These are phyloP conservation scores for Monosporozyma unispora DNA, from an alignment of 805 yeast species.

Conservation along the genomic window DNA sequence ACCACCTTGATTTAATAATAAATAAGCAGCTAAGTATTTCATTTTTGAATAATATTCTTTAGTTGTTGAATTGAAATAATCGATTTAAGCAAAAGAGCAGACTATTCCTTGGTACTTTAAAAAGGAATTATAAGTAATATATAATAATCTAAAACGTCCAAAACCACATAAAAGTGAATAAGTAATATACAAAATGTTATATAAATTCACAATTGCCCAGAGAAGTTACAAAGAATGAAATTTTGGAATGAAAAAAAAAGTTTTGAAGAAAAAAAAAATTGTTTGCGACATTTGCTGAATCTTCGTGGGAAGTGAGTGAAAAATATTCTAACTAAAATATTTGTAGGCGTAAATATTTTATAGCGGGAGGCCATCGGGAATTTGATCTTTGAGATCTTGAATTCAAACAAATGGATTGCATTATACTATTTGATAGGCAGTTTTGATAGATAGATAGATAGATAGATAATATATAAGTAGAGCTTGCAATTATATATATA, in stretches of 20 bases:
- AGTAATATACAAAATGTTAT: too few relatives aligned
- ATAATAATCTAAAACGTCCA: too few relatives aligned
- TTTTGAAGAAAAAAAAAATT: not conserved
- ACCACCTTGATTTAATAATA: slow-evolving; percentile 83
- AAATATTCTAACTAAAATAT: too few relatives aligned
- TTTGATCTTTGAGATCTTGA: not conserved
- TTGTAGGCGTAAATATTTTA: not conserved
- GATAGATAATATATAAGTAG: too few relatives aligned
- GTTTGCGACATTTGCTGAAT: slow-evolving; percentile 1
- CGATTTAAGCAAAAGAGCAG: slow-evolving; percentile 33
- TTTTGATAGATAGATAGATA: too few relatives aligned
- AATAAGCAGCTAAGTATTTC: slow-evolving; percentile 92
- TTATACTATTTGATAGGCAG: too few relatives aligned
- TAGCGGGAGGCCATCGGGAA: not conserved
- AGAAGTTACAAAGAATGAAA: not conserved
- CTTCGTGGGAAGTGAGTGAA: not conserved
- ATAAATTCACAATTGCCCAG: too few relatives aligned
- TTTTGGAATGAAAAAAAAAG: not conserved
- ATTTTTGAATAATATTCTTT: slow-evolving; percentile 31
- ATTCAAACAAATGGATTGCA: not conserved
- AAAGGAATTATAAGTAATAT: too few relatives aligned
- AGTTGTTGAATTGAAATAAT: slow-evolving; percentile 23
- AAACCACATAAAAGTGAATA: too few relatives aligned
- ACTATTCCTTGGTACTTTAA: slow-evolving; percentile 33
- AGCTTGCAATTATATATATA: too few relatives aligned